Evolutionary conservation across 352 stramenopile genomes (phyloP).

Genomic region (Phytophthora ohioensis): DNA sequence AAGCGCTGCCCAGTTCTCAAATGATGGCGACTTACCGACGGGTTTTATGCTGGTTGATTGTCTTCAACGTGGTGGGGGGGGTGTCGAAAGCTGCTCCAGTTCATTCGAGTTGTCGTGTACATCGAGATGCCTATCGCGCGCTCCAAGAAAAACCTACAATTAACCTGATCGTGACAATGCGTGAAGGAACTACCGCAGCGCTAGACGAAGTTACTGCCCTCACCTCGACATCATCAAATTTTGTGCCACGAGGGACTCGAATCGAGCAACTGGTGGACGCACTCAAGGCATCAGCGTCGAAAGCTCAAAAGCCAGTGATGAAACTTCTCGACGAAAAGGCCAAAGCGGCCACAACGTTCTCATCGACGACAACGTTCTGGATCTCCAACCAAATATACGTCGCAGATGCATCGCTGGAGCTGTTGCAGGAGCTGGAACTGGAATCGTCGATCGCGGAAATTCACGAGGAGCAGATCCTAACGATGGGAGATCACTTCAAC

Average conservation of each 20-base stretch:
- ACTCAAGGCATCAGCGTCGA: conserved; percentile 22
- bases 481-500: conserved; percentile 31
- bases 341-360: conserved; percentile 8
- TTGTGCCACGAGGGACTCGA: conserved; percentile 19
- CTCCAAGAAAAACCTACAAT: conserved; percentile 32
- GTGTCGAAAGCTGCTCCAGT: neutral
- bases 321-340: conserved; percentile 29
- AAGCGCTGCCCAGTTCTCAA: neutral
- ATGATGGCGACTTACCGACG: neutral
- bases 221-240: neutral
- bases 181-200: conserved; percentile 15
- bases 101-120: conserved; percentile 13
- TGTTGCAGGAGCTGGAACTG: conserved; percentile 33
- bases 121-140: conserved; percentile 34
- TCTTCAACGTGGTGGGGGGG: neutral
- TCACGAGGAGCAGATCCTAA: conserved; percentile 36
- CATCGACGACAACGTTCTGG: conserved; percentile 39
- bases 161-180: conserved; percentile 48
- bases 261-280: conserved; percentile 34
- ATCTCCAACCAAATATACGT: conserved; percentile 53
- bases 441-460: conserved; percentile 43
- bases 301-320: conserved; percentile 16
- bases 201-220: conserved; percentile 18
- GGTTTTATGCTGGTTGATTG: conserved; percentile 5
- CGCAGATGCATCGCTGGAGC: conserved; percentile 30